phyloP scores from a whole-genome alignment of 2,329 filamentous ascomycete species.

The Aspergillus spinulosporus region DNA sequence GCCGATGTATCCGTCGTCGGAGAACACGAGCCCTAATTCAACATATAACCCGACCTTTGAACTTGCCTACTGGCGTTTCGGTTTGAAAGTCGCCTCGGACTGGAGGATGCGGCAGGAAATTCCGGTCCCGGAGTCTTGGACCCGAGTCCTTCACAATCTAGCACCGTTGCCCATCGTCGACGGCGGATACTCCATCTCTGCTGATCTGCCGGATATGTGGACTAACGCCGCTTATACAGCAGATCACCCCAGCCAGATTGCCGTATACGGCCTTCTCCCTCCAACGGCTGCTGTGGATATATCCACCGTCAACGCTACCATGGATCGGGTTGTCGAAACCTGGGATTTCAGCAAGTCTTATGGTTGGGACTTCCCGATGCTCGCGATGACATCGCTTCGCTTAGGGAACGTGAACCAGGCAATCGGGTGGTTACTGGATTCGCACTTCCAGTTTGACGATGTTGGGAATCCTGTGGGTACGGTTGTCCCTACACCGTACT shows the following conservation, averaged over 20 bases:
- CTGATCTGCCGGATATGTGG: slow-evolving; percentile 52
- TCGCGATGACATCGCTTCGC: slow-evolving; percentile 49
- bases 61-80: slow-evolving; percentile 62
- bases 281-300: slow-evolving; percentile 42
- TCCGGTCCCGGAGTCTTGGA: slow-evolving; percentile 50
- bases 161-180: slow-evolving; percentile 55
- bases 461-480: slow-evolving; percentile 55
- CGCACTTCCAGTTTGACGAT: slow-evolving; percentile 57
- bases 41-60: slow-evolving; percentile 63
- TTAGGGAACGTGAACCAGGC: slow-evolving; percentile 47
- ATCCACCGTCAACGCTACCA: slow-evolving; percentile 38
- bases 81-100: slow-evolving; percentile 53
- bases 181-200: slow-evolving; percentile 57
- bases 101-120: slow-evolving; percentile 55
- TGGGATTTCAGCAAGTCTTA: slow-evolving; percentile 48
- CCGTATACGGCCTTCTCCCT: slow-evolving; percentile 49
- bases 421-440: slow-evolving; percentile 48
- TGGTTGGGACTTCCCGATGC: slow-evolving; percentile 51
- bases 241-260: slow-evolving; percentile 50
- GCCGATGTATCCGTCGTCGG: slow-evolving; percentile 54
- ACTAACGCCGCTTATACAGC: slow-evolving; percentile 31
- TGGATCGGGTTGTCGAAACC: slow-evolving; percentile 40
- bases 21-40: slow-evolving; percentile 59
- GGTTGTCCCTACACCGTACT: slow-evolving; percentile 59
- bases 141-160: slow-evolving; percentile 52